Evolutionary conservation across 352 stramenopile species (phyloP), one percentile per base, ranked within the genome.

Genomic region (Globisporangium orthogonon): DNA sequence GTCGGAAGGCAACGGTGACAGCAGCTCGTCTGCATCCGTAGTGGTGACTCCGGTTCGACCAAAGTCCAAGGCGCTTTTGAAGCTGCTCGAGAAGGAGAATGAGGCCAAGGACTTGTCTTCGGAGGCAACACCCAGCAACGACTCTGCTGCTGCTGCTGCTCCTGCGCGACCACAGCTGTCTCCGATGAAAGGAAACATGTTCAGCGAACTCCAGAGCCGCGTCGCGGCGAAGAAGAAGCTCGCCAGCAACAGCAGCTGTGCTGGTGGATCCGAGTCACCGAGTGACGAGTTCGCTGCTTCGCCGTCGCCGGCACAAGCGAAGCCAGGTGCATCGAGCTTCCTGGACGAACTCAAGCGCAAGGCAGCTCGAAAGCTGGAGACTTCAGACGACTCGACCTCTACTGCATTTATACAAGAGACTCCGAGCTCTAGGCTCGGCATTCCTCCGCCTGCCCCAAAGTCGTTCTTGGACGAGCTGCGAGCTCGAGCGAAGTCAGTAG

Each of bases 61-160:
- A 17, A 86, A 86, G 59, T 84, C 76, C 17, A 79, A 81, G 45
- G 67, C 71, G 18, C 54, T 86, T 23, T 31, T 84, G 18, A 69
- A 72, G 40, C 52, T 86, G 50, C 47, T 86, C n/a, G 73, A 61
- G 52, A 69, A 65, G 29, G 47, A 55, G n/a, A 39, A 15, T 2
- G 49, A 40, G 18, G 41, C n/a, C n/a, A 40, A 29, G 72, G 63
- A 47, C 62, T 50, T 29, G 10, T 39, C n/a, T 43, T 46, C 33
- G 4, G 58, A 47, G 31, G 2, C 35, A 11, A 7, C 37, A 3
- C 11, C 11, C 37, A 13, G 11, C 10, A 13, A 13, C 37, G 37
- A 13, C 2, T 2, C 10, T 4, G 11, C 37, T 41, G 1, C 10
- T 41, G 37, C 10, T 4, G 1, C 37, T 41, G 10, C 10, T 41